phyloP scores from a whole-genome alignment of 1,139 yeast genomes.

The Meyerozyma sp. region DNA sequence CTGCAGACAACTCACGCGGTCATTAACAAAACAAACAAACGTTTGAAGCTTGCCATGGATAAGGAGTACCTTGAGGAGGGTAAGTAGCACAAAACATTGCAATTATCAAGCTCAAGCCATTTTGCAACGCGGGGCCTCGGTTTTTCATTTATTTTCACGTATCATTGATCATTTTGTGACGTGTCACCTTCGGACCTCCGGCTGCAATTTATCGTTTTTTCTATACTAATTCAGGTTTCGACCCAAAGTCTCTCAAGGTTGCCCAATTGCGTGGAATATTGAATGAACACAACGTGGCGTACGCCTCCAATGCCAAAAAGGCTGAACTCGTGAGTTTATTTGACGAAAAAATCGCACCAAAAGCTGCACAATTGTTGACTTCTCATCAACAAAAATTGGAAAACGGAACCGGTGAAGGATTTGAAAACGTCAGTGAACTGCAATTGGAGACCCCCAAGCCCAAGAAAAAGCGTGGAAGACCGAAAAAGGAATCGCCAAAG shows the following conservation, averaged over 20 bases:
- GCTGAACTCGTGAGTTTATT: conserved; percentile 52
- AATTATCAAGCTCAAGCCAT: neutral
- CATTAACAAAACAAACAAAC: neutral
- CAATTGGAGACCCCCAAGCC: neutral
- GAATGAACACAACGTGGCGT: conserved; percentile 49
- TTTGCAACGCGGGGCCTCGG: too few relatives aligned
- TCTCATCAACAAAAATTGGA: conserved; percentile 11
- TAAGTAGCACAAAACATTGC: neutral
- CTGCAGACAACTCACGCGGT: neutral
- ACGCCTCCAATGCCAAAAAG: conserved; percentile 61
- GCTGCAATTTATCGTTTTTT: neutral
- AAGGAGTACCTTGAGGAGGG: conserved; percentile 1
- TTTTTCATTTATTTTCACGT: too few relatives aligned
- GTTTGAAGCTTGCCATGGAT: neutral
- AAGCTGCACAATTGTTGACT: conserved; percentile 26
- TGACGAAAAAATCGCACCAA: conserved; percentile 39
- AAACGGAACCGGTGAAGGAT: neutral
- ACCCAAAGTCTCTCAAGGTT: conserved; percentile 55
- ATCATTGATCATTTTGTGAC: neutral
- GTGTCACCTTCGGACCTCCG: neutral
- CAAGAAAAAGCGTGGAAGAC: neutral
- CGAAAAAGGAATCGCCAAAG: neutral
- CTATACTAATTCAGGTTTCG: conserved; percentile 40
- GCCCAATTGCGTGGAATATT: conserved; percentile 62
- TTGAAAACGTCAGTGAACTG: neutral